Evolutionary conservation across 2,329 filamentous ascomycete genomes (phyloP).

Genomic region (Cytospora piceicola): DNA sequence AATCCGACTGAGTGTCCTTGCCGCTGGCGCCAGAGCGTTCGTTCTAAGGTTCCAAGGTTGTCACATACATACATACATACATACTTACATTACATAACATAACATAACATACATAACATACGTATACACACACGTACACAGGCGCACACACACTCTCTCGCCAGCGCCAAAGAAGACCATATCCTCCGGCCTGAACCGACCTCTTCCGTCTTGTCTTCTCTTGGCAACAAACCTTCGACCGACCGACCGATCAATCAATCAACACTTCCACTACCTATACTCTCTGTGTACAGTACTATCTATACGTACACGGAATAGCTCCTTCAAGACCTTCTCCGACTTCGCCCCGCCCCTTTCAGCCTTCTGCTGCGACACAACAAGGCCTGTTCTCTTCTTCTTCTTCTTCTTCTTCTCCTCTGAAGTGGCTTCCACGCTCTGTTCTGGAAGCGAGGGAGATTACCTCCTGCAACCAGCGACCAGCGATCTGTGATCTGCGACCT

Average conservation of each 20-base stretch:
- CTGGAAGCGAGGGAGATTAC: conserved; percentile 28
- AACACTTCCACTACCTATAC: too few relatives aligned
- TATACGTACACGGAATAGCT: neutral
- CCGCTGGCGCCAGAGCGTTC: too few relatives aligned
- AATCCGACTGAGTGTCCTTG: too few relatives aligned
- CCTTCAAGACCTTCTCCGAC: neutral
- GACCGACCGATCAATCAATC: too few relatives aligned
- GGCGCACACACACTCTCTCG: too few relatives aligned
- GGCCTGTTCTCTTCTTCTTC: conserved; percentile 6
- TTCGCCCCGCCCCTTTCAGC: neutral
- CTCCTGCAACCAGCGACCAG: conserved; percentile 21
- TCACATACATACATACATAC: neutral
- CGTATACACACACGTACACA: neutral
- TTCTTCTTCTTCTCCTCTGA: conserved; percentile 9
- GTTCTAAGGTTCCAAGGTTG: too few relatives aligned
- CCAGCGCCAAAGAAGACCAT: too few relatives aligned
- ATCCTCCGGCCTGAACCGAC: neutral
- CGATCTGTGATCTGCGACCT: too few relatives aligned
- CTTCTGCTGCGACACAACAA: neutral
- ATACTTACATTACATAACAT: neutral
- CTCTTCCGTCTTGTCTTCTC: neutral
- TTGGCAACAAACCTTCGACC: neutral
- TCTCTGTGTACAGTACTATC: neutral
- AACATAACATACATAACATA: neutral
- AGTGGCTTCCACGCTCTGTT: conserved; percentile 26